Evolutionary conservation across 306 rosid species (phyloP).

Genomic region (Quillaja saponaria): DNA sequence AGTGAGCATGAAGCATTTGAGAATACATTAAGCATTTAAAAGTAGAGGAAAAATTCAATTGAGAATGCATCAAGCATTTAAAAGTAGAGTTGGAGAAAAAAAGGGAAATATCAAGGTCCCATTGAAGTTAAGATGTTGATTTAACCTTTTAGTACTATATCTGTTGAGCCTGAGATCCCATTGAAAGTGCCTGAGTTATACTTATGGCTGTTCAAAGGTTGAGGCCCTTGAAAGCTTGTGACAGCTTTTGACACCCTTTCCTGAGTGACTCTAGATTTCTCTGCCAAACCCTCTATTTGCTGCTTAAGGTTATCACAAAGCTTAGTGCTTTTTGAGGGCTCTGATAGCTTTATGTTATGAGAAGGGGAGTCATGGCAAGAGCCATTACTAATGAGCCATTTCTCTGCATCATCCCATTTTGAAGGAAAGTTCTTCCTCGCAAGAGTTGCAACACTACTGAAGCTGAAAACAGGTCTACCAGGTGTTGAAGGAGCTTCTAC

Average conservation of each 20-base stretch:
- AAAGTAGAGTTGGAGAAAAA: neutral
- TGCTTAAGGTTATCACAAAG: conserved; percentile 55
- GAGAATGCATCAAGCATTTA: conserved; percentile 24
- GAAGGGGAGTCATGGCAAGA: conserved; percentile 92
- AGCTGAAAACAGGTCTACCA: conserved; percentile 85
- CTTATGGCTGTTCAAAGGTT: conserved; percentile 56
- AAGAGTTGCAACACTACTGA: conserved; percentile 54
- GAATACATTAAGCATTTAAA: neutral
- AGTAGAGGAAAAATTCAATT: conserved; percentile 18
- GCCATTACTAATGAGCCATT: conserved; percentile 73
- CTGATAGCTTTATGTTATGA: conserved; percentile 51
- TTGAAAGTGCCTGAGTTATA: conserved; percentile 42
- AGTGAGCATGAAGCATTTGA: too few relatives aligned
- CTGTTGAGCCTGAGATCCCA: conserved; percentile 54
- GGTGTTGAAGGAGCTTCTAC: conserved; percentile 83
- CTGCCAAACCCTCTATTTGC: conserved; percentile 57
- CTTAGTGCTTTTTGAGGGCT: conserved; percentile 44
- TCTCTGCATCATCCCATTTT: conserved; percentile 99
- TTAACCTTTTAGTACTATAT: conserved; percentile 76
- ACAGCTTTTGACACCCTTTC: conserved; percentile 61
- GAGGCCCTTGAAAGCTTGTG: conserved; percentile 48
- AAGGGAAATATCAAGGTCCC: conserved; percentile 14
- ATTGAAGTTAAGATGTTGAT: conserved; percentile 37
- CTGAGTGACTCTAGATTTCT: conserved; percentile 61
- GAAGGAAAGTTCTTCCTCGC: conserved; percentile 81